Conservation (phyloP, 2,329 filamentous ascomycete species). For the Fusarium tricinctum region DNA sequence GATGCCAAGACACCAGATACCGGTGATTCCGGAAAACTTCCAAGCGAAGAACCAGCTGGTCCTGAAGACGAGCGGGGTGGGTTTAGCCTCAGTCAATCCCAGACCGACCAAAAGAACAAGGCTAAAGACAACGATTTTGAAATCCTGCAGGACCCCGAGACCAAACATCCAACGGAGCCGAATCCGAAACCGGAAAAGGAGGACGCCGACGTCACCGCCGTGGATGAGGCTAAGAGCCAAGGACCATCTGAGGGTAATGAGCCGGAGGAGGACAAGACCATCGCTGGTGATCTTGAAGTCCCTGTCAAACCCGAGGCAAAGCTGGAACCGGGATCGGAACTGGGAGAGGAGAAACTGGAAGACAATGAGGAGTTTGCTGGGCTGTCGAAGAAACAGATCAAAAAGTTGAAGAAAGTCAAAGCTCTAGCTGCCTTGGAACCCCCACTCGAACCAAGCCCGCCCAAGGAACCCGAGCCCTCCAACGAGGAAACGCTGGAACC, state of each 20-base stretch:
- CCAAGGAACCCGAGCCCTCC: constrained; percentile 35
- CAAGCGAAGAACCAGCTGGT: constrained; percentile 46
- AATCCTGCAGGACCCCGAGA: constrained; percentile 50
- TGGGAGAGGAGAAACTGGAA: constrained; percentile 40
- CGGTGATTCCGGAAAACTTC: constrained; percentile 38
- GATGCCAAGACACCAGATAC: constrained; percentile 37
- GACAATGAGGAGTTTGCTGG: constrained; percentile 46
- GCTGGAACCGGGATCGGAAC: constrained; percentile 36
- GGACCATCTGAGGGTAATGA: constrained; percentile 36
- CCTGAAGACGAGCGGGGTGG: constrained; percentile 52
- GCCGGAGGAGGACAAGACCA: constrained; percentile 37
- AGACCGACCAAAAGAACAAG: constrained; percentile 55
- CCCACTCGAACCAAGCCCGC: constrained; percentile 34
- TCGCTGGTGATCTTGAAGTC: constrained; percentile 34
- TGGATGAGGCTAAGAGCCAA: constrained; percentile 43
- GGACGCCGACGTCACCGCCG: constrained; percentile 45
- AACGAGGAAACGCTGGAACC: constrained; percentile 30
- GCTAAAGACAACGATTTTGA: constrained; percentile 52
- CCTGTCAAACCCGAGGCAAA: constrained; percentile 38
- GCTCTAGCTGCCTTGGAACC: constrained; percentile 40
- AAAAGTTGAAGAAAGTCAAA: constrained; percentile 46
- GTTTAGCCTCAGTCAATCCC: constrained; percentile 49
- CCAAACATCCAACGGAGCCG: constrained; percentile 43
- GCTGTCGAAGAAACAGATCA: constrained; percentile 49
- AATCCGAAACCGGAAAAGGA: constrained; percentile 48